phyloP scores from a whole-genome alignment of 148 eudicot species.

The Chenopodium album region DNA sequence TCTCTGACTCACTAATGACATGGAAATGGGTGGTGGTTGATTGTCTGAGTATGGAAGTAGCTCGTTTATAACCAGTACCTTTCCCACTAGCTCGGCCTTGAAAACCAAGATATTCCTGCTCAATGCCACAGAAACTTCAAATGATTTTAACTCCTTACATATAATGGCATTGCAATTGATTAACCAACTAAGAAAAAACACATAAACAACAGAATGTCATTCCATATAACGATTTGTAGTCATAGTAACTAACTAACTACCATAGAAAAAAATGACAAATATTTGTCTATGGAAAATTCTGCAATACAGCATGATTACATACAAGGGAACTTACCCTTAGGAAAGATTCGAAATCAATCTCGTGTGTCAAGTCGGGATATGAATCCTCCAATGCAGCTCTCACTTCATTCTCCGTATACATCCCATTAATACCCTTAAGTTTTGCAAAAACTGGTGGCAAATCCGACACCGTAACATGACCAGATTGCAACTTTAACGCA shows the following conservation, averaged over 20 bases:
- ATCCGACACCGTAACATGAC: constrained; percentile 50
- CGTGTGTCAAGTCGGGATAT: constrained; percentile 52
- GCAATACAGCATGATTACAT: background rate
- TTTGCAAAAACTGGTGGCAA: constrained; percentile 63
- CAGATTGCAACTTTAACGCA: constrained; percentile 43
- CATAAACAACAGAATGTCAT: background rate
- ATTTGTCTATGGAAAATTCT: background rate
- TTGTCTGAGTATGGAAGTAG: constrained; percentile 77
- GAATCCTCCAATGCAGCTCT: constrained; percentile 54
- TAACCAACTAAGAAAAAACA: background rate
- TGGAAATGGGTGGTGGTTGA: constrained; percentile 81
- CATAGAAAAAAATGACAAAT: background rate
- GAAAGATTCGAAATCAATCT: constrained; percentile 81
- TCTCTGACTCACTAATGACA: constrained; percentile 80
- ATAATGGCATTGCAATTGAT: background rate
- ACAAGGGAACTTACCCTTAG: constrained; percentile 58
- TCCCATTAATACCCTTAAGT: constrained; percentile 54
- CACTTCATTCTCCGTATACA: constrained; percentile 55
- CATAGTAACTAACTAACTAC: background rate
- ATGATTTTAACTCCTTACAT: constrained; percentile 5
- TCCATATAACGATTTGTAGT: background rate
- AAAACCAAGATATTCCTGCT: constrained; percentile 62
- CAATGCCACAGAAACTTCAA: constrained; percentile 16
- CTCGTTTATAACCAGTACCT: constrained; percentile 50
- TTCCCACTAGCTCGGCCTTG: constrained; percentile 58